phyloP scores from a whole-genome alignment of 129 eudicot species.

The Flaveria linearis region DNA sequence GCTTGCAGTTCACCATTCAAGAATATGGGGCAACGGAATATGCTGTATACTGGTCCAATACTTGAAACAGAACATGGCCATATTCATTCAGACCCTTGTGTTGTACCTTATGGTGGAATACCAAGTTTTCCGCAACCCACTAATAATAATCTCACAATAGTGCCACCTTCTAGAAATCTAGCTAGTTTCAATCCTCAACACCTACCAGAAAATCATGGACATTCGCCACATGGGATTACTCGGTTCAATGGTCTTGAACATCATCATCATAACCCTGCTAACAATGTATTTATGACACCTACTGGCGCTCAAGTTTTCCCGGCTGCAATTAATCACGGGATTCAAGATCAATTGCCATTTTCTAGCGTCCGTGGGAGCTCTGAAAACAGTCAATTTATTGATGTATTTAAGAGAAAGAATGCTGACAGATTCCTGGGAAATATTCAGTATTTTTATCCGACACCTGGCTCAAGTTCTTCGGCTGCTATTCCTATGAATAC shows the following conservation, averaged over 20 bases:
- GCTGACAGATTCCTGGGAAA: conserved; percentile 52
- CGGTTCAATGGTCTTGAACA: conserved; percentile 48
- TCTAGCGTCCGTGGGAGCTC: conserved; percentile 46
- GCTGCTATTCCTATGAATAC: conserved; percentile 48
- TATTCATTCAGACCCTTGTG: conserved; percentile 61
- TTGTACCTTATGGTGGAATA: conserved; percentile 46
- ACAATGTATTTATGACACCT: conserved; percentile 51
- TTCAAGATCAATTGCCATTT: conserved; percentile 55
- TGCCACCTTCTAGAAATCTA: conserved; percentile 55
- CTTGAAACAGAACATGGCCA: conserved; percentile 54
- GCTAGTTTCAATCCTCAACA: conserved; percentile 50
- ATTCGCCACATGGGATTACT: conserved; percentile 49
- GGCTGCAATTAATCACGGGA: conserved; percentile 52
- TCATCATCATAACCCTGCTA: conserved; percentile 37
- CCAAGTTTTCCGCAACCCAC: conserved; percentile 56
- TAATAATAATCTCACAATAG: conserved; percentile 35
- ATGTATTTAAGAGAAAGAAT: conserved; percentile 70
- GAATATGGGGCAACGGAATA: conserved; percentile 76
- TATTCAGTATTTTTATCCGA: conserved; percentile 45
- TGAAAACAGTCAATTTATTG: conserved; percentile 51
- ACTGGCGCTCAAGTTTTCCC: conserved; percentile 56
- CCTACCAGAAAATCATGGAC: conserved; percentile 57
- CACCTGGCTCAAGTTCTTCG: conserved; percentile 71
- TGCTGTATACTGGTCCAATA: conserved; percentile 57
- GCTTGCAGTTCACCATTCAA: conserved; percentile 24